These are phyloP conservation scores for Delonix regia DNA, from an alignment of 306 rosid species.

Conservation along the genomic window DNA sequence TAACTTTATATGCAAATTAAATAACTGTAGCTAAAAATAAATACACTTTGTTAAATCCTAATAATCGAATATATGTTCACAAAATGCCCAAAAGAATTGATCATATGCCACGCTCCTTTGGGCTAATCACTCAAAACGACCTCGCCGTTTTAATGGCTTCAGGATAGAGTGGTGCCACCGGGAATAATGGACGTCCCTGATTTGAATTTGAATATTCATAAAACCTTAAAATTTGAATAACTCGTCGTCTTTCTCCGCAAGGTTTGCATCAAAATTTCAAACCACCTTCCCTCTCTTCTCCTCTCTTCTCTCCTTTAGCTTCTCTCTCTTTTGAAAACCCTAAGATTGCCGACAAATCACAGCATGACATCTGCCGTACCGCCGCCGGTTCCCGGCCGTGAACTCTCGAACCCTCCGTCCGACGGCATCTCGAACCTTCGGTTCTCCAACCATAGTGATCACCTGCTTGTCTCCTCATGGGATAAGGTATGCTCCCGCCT, in stretches of 20 bases:
- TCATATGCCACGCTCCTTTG: no score
- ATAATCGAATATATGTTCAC: no score
- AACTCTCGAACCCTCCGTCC: slow-evolving; percentile 75
- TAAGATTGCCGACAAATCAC: not conserved
- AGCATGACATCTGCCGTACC: slow-evolving; percentile 54
- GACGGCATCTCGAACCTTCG: slow-evolving; percentile 95
- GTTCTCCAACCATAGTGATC: slow-evolving; percentile 88
- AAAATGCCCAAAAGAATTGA: no score
- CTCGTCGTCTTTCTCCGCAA: not conserved
- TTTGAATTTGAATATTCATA: slow-evolving; percentile 22
- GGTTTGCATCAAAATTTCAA: slow-evolving; percentile 35
- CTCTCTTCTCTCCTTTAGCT: slow-evolving; percentile 2
- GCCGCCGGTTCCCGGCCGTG: slow-evolving; percentile 73
- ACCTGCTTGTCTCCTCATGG: slow-evolving; percentile 93
- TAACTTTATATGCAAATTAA: no score
- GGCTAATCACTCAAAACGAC: not conserved
- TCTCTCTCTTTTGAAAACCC: slow-evolving; percentile 7
- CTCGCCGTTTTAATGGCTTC: not conserved
- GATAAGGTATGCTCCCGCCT: slow-evolving; percentile 63
- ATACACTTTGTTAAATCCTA: no score
- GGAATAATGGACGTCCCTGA: not conserved
- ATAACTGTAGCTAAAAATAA: no score
- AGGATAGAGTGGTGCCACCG: not conserved
- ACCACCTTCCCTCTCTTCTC: slow-evolving; percentile 46
- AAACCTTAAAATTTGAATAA: not conserved